A percentile compares a stretch with the other conserved stretches of the same genome.
phyloP scores from a whole-genome alignment of 163 green algal species.

The Coccomyxa subellipsoidea region DNA sequence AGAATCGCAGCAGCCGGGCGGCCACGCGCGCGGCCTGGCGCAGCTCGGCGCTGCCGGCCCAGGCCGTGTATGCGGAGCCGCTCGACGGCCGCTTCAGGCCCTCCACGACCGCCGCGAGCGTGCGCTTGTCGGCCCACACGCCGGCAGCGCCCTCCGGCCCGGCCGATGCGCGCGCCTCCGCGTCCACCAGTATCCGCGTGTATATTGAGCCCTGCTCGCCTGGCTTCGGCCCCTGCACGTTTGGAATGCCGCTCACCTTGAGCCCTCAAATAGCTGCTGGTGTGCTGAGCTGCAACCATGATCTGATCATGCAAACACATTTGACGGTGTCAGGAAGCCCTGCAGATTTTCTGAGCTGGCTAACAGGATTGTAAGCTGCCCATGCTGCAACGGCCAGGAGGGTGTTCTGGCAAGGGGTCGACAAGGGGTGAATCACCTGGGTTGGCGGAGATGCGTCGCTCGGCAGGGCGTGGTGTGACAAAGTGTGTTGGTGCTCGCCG shows the following conservation, averaged over 20 bases:
- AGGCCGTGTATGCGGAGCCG: conserved; percentile 26
- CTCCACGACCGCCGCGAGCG: conserved; percentile 41
- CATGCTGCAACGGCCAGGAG: no score
- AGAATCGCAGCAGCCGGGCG: conserved; percentile 34
- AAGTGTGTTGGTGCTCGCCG: not conserved
- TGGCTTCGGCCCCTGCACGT: not conserved
- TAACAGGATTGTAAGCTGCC: no score
- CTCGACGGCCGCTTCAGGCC: conserved; percentile 33
- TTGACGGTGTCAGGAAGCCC: no score
- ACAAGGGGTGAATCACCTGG: not conserved
- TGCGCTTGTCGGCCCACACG: conserved; percentile 38
- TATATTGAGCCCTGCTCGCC: conserved; percentile 5
- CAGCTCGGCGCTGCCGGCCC: conserved; percentile 11
- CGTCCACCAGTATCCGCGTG: not conserved
- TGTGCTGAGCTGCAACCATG: no score
- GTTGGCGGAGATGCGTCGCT: not conserved
- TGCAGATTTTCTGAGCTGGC: no score
- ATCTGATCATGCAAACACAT: no score
- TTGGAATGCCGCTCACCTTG: not conserved
- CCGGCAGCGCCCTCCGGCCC: conserved; percentile 25
- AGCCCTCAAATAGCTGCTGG: no score
- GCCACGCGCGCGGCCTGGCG: conserved; percentile 21
- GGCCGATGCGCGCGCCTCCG: not conserved
- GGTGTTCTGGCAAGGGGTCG: no score
- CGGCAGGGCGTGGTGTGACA: not conserved